Evolutionary conservation across 1,284 basidiomycete species (phyloP).

Genomic region (Cerioporus squamosus): DNA sequence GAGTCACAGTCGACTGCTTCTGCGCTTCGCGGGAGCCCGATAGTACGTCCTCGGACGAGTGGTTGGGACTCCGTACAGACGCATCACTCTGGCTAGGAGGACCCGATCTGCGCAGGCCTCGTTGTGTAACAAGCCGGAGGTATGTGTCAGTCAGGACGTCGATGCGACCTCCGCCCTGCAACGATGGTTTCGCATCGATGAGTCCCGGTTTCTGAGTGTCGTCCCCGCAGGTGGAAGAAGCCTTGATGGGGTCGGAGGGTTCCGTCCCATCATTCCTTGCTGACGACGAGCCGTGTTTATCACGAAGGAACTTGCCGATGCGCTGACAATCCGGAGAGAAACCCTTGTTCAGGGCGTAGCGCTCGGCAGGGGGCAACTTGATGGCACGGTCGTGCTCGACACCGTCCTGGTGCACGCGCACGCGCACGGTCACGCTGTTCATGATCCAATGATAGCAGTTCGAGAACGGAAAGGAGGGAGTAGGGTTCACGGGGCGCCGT

Average conservation of each 20-base stretch:
- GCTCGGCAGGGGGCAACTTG: neutral
- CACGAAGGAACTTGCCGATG: neutral
- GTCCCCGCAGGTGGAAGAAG: no score
- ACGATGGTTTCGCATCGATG: no score
- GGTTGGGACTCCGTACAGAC: neutral
- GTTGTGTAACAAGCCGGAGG: neutral
- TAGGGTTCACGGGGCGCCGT: neutral
- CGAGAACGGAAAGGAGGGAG: constrained; percentile 6
- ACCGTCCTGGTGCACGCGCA: neutral
- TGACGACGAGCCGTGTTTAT: neutral
- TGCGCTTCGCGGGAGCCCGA: neutral
- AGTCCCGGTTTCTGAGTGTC: no score
- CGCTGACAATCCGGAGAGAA: no score
- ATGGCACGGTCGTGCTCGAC: neutral
- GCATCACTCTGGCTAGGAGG: neutral
- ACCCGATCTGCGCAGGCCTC: neutral
- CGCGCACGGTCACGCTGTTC: neutral
- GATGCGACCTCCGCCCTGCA: no score
- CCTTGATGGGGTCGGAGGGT: no score
- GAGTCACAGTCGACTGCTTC: neutral
- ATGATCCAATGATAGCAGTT: constrained; percentile 17
- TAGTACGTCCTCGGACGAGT: neutral
- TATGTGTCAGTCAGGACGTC: neutral
- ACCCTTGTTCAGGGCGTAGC: no score
- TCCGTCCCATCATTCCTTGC: no score